Evolutionary conservation across 2,329 filamentous ascomycete species (phyloP), one percentile per base, ranked within the genome.

Genomic region (Cryphonectria nitschkei): DNA sequence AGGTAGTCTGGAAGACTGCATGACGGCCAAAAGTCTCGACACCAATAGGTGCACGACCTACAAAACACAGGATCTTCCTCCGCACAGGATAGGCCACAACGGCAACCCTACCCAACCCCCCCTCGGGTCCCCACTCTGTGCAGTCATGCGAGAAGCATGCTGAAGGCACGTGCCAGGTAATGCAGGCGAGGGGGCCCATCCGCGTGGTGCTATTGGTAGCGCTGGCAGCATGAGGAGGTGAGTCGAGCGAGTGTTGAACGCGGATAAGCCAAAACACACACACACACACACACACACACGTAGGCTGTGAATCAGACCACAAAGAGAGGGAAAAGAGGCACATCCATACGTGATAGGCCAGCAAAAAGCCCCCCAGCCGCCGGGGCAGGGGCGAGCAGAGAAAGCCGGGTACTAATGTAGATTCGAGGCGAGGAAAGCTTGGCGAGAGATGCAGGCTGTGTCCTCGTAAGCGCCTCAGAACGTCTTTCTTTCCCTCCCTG

Each of bases 71-170:
- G 8, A 39, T 39, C 5, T 29, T n/a, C 13, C 11, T n/a, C 63
- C 46, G 29, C 63, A 54, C 19, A 46, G 32, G 29, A 19, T 34
- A 54, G 63, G 34, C 46, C 63, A 65, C 46, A 46, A 46, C 32
- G 29, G 52, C 32, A 22, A 50, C 2, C 46, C n/a, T 0, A 32
- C 54, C 52, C 50, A 22, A 46, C 50, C 50, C 50, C 29, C 29
- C 63, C 43, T 65, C 46, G 43, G 14, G 41, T 65, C 43, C 13
- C 62, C 62, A 65, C 62, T 52, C 29, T 64, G 63, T 64, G 63
- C 26, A 65, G 39, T 54, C 63, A 65, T 50, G 63, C 63, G 63
- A 65, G 43, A 43, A 43, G 63, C 26, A 32, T 32, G 13, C 54
- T 6, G 6, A 34, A 34, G 34, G 34, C 34, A 34, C 34, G 34